Evolutionary conservation across 2,329 filamentous ascomycete genomes (phyloP).

Genomic region (Aspergillus cejpii): DNA sequence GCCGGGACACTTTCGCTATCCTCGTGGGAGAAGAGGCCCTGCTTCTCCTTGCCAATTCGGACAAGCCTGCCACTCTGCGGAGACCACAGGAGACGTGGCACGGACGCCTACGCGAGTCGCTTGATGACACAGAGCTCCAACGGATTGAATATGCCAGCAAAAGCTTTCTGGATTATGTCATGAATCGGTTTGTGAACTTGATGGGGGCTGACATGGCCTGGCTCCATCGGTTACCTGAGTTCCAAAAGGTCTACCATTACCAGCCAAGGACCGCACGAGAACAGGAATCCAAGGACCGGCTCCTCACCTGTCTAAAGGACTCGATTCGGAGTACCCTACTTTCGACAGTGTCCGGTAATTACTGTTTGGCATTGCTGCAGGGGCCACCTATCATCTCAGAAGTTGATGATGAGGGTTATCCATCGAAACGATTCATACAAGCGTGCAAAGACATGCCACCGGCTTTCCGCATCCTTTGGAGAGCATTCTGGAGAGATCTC

Average conservation of each 20-base stretch:
- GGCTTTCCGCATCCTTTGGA: slow-evolving; percentile 10
- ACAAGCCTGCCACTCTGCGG: slow-evolving; percentile 1
- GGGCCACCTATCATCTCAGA: neutral
- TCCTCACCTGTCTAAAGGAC: slow-evolving; percentile 25
- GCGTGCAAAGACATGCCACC: slow-evolving; percentile 7
- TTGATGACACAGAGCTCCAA: slow-evolving; percentile 52
- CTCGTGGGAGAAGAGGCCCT: slow-evolving; percentile 59
- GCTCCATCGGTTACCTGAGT: slow-evolving; percentile 29
- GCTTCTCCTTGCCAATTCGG: slow-evolving; percentile 27
- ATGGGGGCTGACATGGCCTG: slow-evolving; percentile 34
- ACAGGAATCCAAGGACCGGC: slow-evolving; percentile 8
- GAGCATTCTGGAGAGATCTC: slow-evolving; percentile 14
- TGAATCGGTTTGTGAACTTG: slow-evolving; percentile 29
- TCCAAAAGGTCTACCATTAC: slow-evolving; percentile 25
- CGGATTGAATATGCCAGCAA: slow-evolving; percentile 54
- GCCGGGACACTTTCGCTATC: slow-evolving; percentile 49
- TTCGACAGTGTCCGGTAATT: slow-evolving; percentile 1
- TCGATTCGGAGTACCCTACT: slow-evolving; percentile 30
- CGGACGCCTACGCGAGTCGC: slow-evolving; percentile 44
- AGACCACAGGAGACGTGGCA: slow-evolving; percentile 31
- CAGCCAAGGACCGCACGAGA: slow-evolving; percentile 10
- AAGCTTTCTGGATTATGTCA: slow-evolving; percentile 47
- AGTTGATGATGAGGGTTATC: slow-evolving; percentile 2
- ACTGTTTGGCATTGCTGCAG: neutral
- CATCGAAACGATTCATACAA: slow-evolving; percentile 1